phyloP scores from a whole-genome alignment of 495 filamentous ascomycete species.

The Arthonia radiata region DNA sequence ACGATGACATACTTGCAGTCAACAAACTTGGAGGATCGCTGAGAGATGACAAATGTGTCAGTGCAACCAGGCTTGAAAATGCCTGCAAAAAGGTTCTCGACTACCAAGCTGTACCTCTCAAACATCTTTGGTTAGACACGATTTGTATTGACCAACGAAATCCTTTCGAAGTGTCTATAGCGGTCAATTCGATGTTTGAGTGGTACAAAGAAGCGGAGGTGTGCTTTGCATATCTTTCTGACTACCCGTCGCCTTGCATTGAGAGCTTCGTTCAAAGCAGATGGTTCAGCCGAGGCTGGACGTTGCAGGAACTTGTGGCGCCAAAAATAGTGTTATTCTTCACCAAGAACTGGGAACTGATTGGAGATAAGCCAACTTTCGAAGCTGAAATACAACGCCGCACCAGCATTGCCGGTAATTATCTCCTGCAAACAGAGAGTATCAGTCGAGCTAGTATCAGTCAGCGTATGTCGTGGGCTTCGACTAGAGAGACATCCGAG shows the following conservation, averaged over 20 bases:
- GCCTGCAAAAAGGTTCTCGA: no score
- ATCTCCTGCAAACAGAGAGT: no score
- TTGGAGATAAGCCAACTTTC: slow-evolving; percentile 2
- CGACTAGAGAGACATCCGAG: slow-evolving; percentile 7
- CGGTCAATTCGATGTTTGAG: slow-evolving; percentile 6
- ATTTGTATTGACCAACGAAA: slow-evolving; percentile 5
- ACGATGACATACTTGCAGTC: no score
- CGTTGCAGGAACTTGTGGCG: slow-evolving; percentile 6
- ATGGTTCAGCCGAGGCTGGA: slow-evolving; percentile 3
- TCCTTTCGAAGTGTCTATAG: slow-evolving; percentile 2
- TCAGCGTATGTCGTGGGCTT: slow-evolving; percentile 10
- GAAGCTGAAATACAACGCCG: slow-evolving; percentile 1
- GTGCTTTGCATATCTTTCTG: slow-evolving; percentile 8
- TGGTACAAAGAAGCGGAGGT: slow-evolving; percentile 6
- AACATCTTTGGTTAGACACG: slow-evolving; percentile 5
- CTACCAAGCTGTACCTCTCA: no score
- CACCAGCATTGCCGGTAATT: slow-evolving; percentile 3
- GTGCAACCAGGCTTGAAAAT: no score
- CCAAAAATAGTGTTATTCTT: slow-evolving; percentile 5
- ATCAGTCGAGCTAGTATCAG: slow-evolving; percentile 11
- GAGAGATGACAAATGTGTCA: no score
- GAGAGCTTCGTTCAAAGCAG: slow-evolving; percentile 1
- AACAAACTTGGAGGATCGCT: no score
- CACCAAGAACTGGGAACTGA: slow-evolving; percentile 2
- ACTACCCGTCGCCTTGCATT: not conserved